A percentile compares a stretch with the other conserved stretches of the same genome.
Evolutionary conservation across 352 stramenopile genomes (phyloP).

Genomic region (Phytopythium oedochilum): DNA sequence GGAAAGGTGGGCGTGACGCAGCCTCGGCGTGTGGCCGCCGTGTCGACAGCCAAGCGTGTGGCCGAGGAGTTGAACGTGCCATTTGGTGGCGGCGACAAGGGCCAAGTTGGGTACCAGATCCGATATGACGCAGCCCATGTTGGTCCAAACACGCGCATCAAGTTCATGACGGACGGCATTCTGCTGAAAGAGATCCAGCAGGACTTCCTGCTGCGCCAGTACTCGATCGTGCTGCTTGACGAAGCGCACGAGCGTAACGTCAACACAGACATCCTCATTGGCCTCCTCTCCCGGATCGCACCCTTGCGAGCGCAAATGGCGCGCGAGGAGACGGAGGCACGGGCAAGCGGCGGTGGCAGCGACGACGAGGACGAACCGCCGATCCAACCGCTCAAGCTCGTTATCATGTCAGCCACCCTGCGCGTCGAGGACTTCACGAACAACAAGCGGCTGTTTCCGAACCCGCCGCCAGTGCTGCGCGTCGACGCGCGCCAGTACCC

Average conservation of each 20-base stretch:
- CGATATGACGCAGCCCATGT: slow-evolving; percentile 96
- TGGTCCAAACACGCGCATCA: slow-evolving; percentile 88
- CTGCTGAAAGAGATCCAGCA: slow-evolving; percentile 96
- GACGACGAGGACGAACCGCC: slow-evolving; percentile 13
- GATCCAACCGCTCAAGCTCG: slow-evolving; percentile 74
- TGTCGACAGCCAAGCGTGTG: slow-evolving; percentile 97
- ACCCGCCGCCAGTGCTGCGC: slow-evolving; percentile 89
- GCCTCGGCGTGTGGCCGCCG: slow-evolving; percentile 96
- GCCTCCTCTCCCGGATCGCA: slow-evolving; percentile 93
- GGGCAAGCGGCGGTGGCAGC: slow-evolving; percentile 36
- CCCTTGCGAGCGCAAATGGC: slow-evolving; percentile 90
- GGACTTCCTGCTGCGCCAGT: slow-evolving; percentile 71
- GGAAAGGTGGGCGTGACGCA: slow-evolving; percentile 95
- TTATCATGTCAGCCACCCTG: slow-evolving; percentile 99
- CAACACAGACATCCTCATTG: slow-evolving; percentile 96
- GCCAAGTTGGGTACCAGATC: slow-evolving; percentile 97
- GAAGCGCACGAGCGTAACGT: slow-evolving; percentile 97
- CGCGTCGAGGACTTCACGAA: slow-evolving; percentile 96
- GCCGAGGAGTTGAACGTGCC: slow-evolving; percentile 94
- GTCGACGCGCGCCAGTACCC: slow-evolving; percentile 95
- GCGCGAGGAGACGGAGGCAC: slow-evolving; percentile 56
- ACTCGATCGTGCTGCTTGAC: slow-evolving; percentile 88
- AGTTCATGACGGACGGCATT: slow-evolving; percentile 99
- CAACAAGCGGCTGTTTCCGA: slow-evolving; percentile 92
- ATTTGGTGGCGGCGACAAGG: slow-evolving; percentile 43